Evolutionary conservation across 805 yeast genomes (phyloP).

Genomic region (Metschnikowia hibisci): DNA sequence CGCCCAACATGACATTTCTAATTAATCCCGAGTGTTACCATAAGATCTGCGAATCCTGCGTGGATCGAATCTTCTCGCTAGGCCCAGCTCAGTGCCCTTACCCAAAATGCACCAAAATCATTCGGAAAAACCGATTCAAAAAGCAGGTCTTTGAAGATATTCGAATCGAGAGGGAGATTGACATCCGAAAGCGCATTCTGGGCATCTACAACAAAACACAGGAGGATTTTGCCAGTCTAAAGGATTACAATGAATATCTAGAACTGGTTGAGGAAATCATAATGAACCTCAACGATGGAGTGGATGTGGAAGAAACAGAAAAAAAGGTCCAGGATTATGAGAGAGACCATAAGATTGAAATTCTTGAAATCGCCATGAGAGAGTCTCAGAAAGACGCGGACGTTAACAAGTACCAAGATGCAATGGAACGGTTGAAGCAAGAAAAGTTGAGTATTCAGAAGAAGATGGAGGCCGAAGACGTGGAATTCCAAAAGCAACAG

Average conservation of each 20-base stretch:
- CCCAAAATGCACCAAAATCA: slow-evolving; percentile 79
- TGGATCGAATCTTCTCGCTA: slow-evolving; percentile 85
- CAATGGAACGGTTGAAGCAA: slow-evolving; percentile 50
- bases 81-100: slow-evolving; percentile 99
- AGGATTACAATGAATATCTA: slow-evolving; percentile 69
- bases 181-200: slow-evolving; percentile 74
- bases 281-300: slow-evolving; percentile 66
- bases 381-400: slow-evolving; percentile 62
- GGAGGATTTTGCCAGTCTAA: slow-evolving; percentile 60
- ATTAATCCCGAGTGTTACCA: slow-evolving; percentile 98
- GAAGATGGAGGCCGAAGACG: slow-evolving; percentile 48
- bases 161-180: slow-evolving; percentile 86
- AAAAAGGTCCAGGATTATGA: slow-evolving; percentile 65
- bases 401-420: slow-evolving; percentile 60
- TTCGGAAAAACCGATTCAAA: slow-evolving; percentile 87
- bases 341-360: slow-evolving; percentile 66
- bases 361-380: slow-evolving; percentile 69
- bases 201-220: slow-evolving; percentile 76
- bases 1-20: slow-evolving; percentile 88
- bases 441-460: slow-evolving; percentile 65
- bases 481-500: slow-evolving; percentile 38
- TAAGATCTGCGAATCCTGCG: slow-evolving; percentile 95
- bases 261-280: slow-evolving; percentile 81
- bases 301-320: slow-evolving; percentile 67
- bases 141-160: slow-evolving; percentile 91